Conservation (phyloP, 2,329 filamentous ascomycete species). For the Capronia coronata region DNA sequence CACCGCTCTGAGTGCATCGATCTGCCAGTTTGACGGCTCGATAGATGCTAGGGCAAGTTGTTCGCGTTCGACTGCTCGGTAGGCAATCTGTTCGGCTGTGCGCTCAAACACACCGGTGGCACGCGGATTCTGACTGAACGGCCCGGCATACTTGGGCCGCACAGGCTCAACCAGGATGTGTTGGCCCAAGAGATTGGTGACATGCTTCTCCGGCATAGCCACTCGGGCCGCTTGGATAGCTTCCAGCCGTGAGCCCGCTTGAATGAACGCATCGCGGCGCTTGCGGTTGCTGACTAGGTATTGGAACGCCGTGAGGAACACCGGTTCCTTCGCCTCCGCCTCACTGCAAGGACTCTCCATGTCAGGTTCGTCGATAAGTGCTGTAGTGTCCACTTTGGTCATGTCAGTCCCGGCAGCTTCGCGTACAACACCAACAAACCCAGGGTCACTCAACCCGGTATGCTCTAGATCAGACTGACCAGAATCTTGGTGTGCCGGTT, state of each 20-base stretch:
- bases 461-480: too few species aligned
- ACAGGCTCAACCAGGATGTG: slow-evolving; percentile 69
- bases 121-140: slow-evolving; percentile 65
- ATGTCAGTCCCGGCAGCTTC: slow-evolving; percentile 36
- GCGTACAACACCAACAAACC: too few species aligned
- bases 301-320: slow-evolving; percentile 84
- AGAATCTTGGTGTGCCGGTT: too few species aligned
- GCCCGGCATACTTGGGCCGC: slow-evolving; percentile 63
- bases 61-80: slow-evolving; percentile 61
- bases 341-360: slow-evolving; percentile 42
- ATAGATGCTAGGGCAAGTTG: slow-evolving; percentile 70
- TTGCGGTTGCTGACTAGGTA: slow-evolving; percentile 62
- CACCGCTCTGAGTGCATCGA: slow-evolving; percentile 55
- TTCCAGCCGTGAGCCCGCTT: slow-evolving; percentile 78
- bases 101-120: slow-evolving; percentile 47
- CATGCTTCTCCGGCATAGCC: slow-evolving; percentile 64
- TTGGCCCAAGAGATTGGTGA: slow-evolving; percentile 76
- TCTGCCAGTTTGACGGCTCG: slow-evolving; percentile 53
- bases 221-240: slow-evolving; percentile 77
- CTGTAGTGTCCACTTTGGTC: slow-evolving; percentile 14
- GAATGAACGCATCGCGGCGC: slow-evolving; percentile 70
- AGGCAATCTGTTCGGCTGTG: slow-evolving; percentile 34
- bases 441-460: too few species aligned
- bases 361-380: slow-evolving; percentile 12
- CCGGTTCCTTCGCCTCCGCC: slow-evolving; percentile 54